Conservation (phyloP, 2,329 filamentous ascomycete species). For the Emericellopsis cladophorae region DNA sequence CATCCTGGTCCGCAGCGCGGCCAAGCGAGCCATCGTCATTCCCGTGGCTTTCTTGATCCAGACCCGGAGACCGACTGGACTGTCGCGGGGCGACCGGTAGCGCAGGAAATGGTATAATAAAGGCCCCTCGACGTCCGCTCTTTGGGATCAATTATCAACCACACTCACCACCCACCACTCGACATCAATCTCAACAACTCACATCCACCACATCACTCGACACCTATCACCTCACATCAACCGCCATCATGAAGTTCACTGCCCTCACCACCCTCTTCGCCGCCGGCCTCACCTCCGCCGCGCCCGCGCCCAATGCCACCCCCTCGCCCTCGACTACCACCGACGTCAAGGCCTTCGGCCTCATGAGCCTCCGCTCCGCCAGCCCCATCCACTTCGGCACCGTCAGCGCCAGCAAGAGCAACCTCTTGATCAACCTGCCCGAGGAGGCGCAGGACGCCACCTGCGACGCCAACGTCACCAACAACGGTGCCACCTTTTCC, state of each 20-base stretch:
- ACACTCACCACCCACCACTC: background rate
- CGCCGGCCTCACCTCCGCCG: slow-evolving; percentile 13
- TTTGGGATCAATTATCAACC: background rate
- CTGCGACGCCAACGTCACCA: slow-evolving; percentile 25
- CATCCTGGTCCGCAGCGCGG: too few relatives aligned
- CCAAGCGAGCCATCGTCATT: too few relatives aligned
- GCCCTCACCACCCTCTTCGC: slow-evolving; percentile 6
- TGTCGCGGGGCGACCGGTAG: too few relatives aligned
- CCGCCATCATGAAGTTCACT: slow-evolving; percentile 7
- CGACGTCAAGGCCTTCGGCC: slow-evolving; percentile 25
- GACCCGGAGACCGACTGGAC: too few relatives aligned
- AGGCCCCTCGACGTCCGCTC: too few relatives aligned
- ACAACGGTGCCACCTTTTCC: background rate
- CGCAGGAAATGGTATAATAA: too few relatives aligned
- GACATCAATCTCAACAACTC: background rate
- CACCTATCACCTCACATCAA: background rate
- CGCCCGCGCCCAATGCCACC: slow-evolving; percentile 4
- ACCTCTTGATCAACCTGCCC: slow-evolving; percentile 28
- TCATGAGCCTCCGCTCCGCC: slow-evolving; percentile 36
- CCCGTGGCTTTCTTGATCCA: too few relatives aligned
- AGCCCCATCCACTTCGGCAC: slow-evolving; percentile 31
- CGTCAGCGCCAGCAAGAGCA: slow-evolving; percentile 29
- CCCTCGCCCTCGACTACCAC: background rate
- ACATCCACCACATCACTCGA: background rate
- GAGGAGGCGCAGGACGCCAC: slow-evolving; percentile 26